Conservation (phyloP, 495 filamentous ascomycete species). For the Echria macrotheca region DNA sequence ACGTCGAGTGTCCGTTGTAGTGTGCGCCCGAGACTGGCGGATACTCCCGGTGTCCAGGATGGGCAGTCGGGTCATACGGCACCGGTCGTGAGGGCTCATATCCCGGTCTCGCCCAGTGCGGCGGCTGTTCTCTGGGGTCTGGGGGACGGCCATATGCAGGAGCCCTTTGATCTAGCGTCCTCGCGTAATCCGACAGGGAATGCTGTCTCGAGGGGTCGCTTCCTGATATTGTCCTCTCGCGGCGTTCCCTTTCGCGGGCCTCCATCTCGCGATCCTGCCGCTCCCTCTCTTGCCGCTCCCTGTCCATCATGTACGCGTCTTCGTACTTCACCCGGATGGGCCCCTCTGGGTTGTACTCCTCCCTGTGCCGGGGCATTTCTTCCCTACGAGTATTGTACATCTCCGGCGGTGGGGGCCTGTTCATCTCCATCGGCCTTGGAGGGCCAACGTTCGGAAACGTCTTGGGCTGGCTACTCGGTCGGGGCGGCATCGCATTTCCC, state of each 20-base stretch:
- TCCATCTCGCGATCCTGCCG: slow-evolving; percentile 31
- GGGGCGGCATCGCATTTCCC: slow-evolving; percentile 36
- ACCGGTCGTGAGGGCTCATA: slow-evolving; percentile 20
- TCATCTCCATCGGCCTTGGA: slow-evolving; percentile 35
- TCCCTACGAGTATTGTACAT: slow-evolving; percentile 40
- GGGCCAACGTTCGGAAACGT: slow-evolving; percentile 38
- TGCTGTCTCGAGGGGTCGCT: slow-evolving; percentile 24
- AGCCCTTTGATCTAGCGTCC: slow-evolving; percentile 29
- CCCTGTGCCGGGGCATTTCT: slow-evolving; percentile 26
- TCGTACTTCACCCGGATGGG: slow-evolving; percentile 36
- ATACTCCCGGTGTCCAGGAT: slow-evolving; percentile 41
- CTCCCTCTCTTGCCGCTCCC: slow-evolving; percentile 34
- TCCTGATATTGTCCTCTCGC: slow-evolving; percentile 36
- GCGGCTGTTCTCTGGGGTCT: slow-evolving; percentile 40
- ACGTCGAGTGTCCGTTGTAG: slow-evolving; percentile 43
- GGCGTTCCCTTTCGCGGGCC: slow-evolving; percentile 29
- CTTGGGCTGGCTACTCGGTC: slow-evolving; percentile 48
- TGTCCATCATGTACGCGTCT: slow-evolving; percentile 30
- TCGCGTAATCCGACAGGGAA: slow-evolving; percentile 25
- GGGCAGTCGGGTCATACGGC: slow-evolving; percentile 26
- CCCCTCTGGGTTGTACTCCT: slow-evolving; percentile 45
- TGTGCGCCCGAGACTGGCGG: slow-evolving; percentile 34
- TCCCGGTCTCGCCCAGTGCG: slow-evolving; percentile 35
- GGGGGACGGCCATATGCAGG: slow-evolving; percentile 34
- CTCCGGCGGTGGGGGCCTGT: slow-evolving; percentile 34